phyloP scores from a whole-genome alignment of 2,329 filamentous ascomycete genomes.

The Aureobasidium uvarum region DNA sequence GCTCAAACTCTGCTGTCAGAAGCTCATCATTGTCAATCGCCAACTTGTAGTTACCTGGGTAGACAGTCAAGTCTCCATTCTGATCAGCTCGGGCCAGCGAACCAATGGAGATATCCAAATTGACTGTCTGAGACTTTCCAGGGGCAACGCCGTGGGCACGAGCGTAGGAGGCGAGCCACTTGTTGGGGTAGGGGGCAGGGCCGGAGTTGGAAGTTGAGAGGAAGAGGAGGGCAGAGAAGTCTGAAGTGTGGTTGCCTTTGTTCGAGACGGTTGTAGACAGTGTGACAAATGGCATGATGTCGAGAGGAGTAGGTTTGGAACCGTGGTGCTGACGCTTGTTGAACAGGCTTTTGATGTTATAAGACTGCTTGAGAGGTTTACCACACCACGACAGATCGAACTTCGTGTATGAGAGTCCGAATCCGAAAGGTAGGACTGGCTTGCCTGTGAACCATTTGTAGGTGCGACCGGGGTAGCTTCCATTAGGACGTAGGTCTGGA shows the following conservation, averaged over 20 bases:
- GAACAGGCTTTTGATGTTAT: slow-evolving; percentile 41
- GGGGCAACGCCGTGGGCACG: slow-evolving; percentile 41
- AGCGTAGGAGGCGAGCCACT: slow-evolving; percentile 53
- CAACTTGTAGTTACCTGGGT: slow-evolving; percentile 54
- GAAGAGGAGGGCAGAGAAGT: slow-evolving; percentile 56
- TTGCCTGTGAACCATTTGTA: slow-evolving; percentile 58
- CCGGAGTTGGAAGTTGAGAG: slow-evolving; percentile 48
- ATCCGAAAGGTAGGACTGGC: slow-evolving; percentile 54
- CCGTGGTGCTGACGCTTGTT: slow-evolving; percentile 33
- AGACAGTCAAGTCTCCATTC: slow-evolving; percentile 52
- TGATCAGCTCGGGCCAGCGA: slow-evolving; percentile 52
- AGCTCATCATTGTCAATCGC: slow-evolving; percentile 42
- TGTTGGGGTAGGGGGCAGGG: slow-evolving; percentile 53
- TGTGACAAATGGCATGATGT: slow-evolving; percentile 42
- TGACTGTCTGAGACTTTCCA: slow-evolving; percentile 34
- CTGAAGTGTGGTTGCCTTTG: slow-evolving; percentile 48
- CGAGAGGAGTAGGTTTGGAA: slow-evolving; percentile 31
- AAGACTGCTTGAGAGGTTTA: slow-evolving; percentile 30
- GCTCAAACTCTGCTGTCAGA: slow-evolving; percentile 4
- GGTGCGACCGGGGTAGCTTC: slow-evolving; percentile 53
- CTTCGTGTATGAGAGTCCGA: slow-evolving; percentile 59
- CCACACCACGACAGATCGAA: slow-evolving; percentile 43
- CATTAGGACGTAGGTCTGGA: slow-evolving; percentile 54
- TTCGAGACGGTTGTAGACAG: slow-evolving; percentile 45
- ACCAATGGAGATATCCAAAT: slow-evolving; percentile 49